Evolutionary conservation across 345 rosid genomes (phyloP).

Genomic region (Physaria fendleri): DNA sequence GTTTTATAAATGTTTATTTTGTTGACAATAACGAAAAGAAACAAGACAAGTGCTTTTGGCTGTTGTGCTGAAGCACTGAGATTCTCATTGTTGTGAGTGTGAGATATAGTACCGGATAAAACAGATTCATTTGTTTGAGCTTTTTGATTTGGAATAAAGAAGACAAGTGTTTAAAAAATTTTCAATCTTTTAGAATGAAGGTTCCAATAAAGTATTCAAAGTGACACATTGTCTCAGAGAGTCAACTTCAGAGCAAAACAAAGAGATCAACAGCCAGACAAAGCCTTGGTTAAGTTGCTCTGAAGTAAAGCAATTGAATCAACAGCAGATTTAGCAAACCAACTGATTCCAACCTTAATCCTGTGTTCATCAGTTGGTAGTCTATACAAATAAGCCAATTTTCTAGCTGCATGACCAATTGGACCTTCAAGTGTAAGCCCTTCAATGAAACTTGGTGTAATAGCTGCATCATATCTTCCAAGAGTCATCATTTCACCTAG

Average conservation of each 20-base stretch:
- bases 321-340: constrained; percentile 73
- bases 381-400: constrained; percentile 73
- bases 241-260: background rate
- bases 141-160: constrained; percentile 20
- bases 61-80: background rate
- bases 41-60: constrained; percentile 4
- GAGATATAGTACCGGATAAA: constrained; percentile 11
- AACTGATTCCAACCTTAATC: constrained; percentile 80
- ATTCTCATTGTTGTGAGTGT: constrained; percentile 10
- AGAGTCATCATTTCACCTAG: constrained; percentile 96
- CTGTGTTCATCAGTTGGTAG: constrained; percentile 93
- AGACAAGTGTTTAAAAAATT: constrained; percentile 2
- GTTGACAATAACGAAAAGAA: constrained; percentile 24
- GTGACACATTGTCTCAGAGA: background rate
- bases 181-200: too few relatives aligned
- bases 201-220: background rate
- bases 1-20: background rate
- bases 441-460: constrained; percentile 83
- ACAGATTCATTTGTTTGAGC: constrained; percentile 10
- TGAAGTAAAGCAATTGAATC: constrained; percentile 74
- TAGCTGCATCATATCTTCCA: constrained; percentile 78
- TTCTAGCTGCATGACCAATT: constrained; percentile 82
- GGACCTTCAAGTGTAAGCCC: constrained; percentile 89
- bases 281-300: constrained; percentile 53
- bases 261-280: constrained; percentile 43